Evolutionary conservation across 768 basidiomycete species (phyloP), one percentile per base, ranked within the genome.

Genomic region (Heimioporus sp.): DNA sequence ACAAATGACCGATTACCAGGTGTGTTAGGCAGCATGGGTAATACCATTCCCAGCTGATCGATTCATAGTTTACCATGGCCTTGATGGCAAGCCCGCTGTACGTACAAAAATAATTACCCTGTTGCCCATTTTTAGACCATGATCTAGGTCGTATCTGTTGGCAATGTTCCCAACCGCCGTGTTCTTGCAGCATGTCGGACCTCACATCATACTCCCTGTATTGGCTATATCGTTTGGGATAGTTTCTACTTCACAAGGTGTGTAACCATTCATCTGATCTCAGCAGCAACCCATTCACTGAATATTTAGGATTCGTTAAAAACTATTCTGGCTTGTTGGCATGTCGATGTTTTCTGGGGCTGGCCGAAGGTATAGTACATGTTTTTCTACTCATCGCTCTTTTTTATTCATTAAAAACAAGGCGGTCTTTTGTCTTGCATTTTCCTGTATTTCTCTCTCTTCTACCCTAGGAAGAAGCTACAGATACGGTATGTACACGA

Each of bases 191-290:
- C 47, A 53, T 49, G 55, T 76, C 43, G 79, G 83, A 12, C 80
- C 85, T 3, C 74, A 84, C 11, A 73, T 81, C 48, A 67, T 80
- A 38, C 74, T 86, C 59, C 85, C 77, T 0, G 80, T 5, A 24
- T 5, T 88, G 77, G 67, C 85, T 30, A 74, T n/a, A n/a, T n/a
- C 77, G 0, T 88, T 86, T 86, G 87, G 87, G 5, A 41, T 86
- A 16, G 76, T 83, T 15, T 77, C 78, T 7, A 73, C 81, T 6
- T 69, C 80, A 34, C 86, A 88, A 73, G 85, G 83, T 77, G 42
- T 49, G 47, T 4, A 6, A 1, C 17, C 4, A 15, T 6, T n/a
- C 1, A 42, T 5, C 5, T 5, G 24, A 24, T 24, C 24, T 24
- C 5, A 3, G 5, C 5, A 5, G 3, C 5, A 3, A 24, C 24